phyloP scores from a whole-genome alignment of 306 rosid genomes.

The Cucumis cinereus region DNA sequence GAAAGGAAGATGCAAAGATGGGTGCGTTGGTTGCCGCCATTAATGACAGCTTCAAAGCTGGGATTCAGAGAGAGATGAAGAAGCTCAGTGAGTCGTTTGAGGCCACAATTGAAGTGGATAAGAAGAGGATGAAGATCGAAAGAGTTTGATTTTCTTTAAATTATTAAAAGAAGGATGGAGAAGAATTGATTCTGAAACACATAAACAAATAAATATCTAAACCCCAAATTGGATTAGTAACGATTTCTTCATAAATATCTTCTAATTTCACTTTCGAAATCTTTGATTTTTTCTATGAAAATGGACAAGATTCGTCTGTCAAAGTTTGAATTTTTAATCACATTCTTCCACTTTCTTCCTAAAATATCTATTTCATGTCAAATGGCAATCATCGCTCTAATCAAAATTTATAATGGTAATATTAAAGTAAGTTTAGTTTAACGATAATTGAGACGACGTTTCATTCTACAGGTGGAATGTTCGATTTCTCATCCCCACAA shows the following conservation, averaged over 20 bases:
- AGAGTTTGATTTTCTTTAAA: not conserved
- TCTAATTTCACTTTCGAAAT: not conserved
- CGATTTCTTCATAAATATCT: not conserved
- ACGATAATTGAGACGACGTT: too few species aligned
- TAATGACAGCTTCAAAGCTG: conserved; percentile 15
- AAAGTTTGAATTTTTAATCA: not conserved
- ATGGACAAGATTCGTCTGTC: not conserved
- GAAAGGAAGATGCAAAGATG: conserved; percentile 41
- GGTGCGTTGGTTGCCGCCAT: conserved; percentile 57
- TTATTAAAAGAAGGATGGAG: not conserved
- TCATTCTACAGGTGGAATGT: too few species aligned
- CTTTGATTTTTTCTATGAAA: not conserved
- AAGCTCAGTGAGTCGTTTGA: conserved; percentile 10
- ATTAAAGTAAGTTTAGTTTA: too few species aligned
- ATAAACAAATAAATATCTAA: not conserved
- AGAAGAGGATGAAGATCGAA: not conserved
- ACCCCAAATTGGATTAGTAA: not conserved
- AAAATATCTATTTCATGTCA: not conserved
- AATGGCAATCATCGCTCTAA: too few species aligned
- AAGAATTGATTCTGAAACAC: not conserved
- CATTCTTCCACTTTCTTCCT: not conserved
- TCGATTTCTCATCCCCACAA: too few species aligned
- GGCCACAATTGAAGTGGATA: not conserved
- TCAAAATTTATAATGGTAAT: too few species aligned
- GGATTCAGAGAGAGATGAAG: conserved; percentile 7